Evolutionary conservation across 2,329 filamentous ascomycete genomes (phyloP).

Genomic region (Pyrenochaeta sp.): DNA sequence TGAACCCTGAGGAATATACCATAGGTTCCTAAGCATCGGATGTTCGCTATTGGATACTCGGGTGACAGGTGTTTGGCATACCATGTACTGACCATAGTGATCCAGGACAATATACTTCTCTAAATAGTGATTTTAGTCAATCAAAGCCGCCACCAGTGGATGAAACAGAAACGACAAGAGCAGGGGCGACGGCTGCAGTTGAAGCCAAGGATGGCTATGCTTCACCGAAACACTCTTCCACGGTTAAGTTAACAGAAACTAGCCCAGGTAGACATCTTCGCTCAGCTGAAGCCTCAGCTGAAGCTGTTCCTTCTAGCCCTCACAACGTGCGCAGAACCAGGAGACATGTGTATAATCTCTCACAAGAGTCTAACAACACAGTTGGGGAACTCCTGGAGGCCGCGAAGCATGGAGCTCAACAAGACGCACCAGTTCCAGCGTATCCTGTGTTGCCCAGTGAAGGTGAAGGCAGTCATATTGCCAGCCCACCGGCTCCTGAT

Average conservation of each 20-base stretch:
- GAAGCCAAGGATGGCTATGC: conserved; percentile 7
- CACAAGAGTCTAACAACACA: conserved; percentile 1
- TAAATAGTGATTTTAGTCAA: neutral
- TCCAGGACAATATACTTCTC: conserved; percentile 5
- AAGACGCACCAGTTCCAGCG: no score
- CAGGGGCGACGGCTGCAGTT: conserved; percentile 2
- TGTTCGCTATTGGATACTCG: conserved; percentile 36
- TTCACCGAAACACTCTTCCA: conserved; percentile 5
- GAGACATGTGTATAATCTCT: conserved; percentile 17
- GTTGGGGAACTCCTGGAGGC: conserved; percentile 2
- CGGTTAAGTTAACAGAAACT: conserved; percentile 1
- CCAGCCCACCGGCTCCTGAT: conserved; percentile 20
- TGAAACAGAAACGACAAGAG: conserved; percentile 8
- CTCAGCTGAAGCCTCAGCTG: conserved; percentile 7
- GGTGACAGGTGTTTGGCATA: conserved; percentile 19
- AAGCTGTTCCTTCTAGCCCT: conserved; percentile 14
- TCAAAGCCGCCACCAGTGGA: conserved; percentile 11
- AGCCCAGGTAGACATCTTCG: conserved; percentile 14
- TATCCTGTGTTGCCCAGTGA: conserved; percentile 3
- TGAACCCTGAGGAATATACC: conserved; percentile 44
- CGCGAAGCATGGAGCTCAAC: conserved; percentile 7
- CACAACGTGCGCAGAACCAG: conserved; percentile 22
- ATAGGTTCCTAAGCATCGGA: conserved; percentile 36
- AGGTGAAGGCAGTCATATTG: conserved; percentile 13
- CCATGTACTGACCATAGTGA: conserved; percentile 20